Base-by-base conservation (phyloP, 2,329 filamentous ascomycete species). In the Colletotrichum sp. region DNA sequence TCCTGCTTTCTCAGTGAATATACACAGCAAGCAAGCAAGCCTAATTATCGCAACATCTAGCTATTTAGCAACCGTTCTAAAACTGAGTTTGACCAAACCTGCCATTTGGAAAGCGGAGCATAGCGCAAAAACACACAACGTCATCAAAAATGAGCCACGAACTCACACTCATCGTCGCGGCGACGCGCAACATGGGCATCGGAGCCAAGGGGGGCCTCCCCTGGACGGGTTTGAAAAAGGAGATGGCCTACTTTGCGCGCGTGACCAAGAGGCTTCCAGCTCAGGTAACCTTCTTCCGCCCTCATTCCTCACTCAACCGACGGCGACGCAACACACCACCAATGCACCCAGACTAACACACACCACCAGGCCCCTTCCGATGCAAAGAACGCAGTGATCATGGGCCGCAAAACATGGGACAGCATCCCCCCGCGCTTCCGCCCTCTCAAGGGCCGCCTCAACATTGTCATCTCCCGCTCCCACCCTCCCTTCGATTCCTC, bases 321-420 rank as follows among this genome's bases (percentile, higher is more conserved):
- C 6, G 10, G 43, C 9, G 1, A 21, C 18, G n/a, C 43, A 48
- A 48, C 18, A 48, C 43, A 21, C 18, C 18, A 4, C 18, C 12
- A 13, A 52, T 52, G 43, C 43, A 52, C 10, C n/a, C n/a, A 21
- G 12, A 52, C 43, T 52, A 52, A 52, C 43, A 52, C 43, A 52
- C 43, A 52, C 1, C 12, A 52, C 10, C 65, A 86, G 84, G 76
- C 81, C 6, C 80, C 84, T 3, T 74, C 84, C 9, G 78, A 82
- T 1, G 79, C 86, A 57, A 74, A 86, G 78, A 96, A 96, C 84
- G 94, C 95, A 21, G 95, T 99, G 68, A 94, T 99, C 79, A 99
- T 99, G 97, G 97, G 97, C 76, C 94, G 97, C 82, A 98, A 98
- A 85, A 99, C 97, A 0, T 99, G 96, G 93, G 95, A 98, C 68